Conservation (phyloP, 2,329 filamentous ascomycete genomes). For the Penicillium sp. region DNA sequence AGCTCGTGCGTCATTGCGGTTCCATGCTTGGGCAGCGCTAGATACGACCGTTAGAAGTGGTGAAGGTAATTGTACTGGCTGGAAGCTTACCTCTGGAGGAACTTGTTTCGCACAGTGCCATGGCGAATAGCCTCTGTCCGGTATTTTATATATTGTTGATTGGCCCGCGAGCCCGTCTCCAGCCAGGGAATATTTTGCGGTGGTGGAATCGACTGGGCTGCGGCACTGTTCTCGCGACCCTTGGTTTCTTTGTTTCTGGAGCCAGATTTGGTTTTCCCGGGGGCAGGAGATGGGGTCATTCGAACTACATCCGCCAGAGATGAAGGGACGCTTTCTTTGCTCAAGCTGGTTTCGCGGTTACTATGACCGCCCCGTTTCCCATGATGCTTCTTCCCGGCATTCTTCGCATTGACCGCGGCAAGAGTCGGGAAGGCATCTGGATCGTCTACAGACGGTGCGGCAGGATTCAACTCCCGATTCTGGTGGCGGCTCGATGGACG, state of each 20-base stretch:
- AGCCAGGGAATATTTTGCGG: constrained; percentile 96
- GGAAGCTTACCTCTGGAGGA: constrained; percentile 75
- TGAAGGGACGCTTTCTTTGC: constrained; percentile 68
- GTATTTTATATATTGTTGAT: constrained; percentile 92
- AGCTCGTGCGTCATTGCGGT: constrained; percentile 91
- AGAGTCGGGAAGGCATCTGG: constrained; percentile 93
- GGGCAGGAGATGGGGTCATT: constrained; percentile 83
- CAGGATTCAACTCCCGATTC: constrained; percentile 59
- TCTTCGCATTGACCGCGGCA: constrained; percentile 70
- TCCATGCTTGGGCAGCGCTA: constrained; percentile 96
- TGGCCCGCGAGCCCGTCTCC: constrained; percentile 85
- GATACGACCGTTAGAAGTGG: not conserved
- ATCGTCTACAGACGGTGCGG: constrained; percentile 80
- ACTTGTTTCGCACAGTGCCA: constrained; percentile 93
- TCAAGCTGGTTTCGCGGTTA: constrained; percentile 54
- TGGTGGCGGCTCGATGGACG: constrained; percentile 81
- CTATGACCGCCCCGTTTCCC: constrained; percentile 80
- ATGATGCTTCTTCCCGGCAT: constrained; percentile 79
- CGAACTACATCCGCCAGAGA: constrained; percentile 92
- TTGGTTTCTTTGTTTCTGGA: constrained; percentile 61
- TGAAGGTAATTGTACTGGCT: not conserved
- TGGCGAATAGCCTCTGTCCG: constrained; percentile 96
- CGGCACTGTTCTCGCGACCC: constrained; percentile 72
- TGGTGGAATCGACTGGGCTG: constrained; percentile 77
- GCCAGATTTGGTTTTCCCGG: constrained; percentile 52